Evolutionary conservation across 352 stramenopile species (phyloP).

Genomic region (Globisporangium viniferum): DNA sequence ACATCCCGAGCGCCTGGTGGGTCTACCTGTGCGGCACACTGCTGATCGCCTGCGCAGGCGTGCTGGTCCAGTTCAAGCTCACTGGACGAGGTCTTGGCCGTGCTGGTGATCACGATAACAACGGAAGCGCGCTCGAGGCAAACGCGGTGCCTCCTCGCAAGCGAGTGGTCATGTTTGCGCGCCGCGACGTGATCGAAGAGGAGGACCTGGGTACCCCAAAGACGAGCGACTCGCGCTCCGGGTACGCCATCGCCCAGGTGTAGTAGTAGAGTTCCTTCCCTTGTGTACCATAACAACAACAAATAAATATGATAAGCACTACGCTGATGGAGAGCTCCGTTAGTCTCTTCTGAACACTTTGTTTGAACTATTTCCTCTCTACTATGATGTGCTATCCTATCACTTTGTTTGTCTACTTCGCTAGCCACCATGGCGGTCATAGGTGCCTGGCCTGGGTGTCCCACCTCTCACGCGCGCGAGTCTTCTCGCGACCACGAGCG

Average conservation of each 20-base stretch:
- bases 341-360: not conserved
- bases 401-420: not conserved
- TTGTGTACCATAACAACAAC: not conserved
- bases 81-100: not conserved
- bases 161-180: constrained; percentile 12
- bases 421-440: constrained; percentile 33
- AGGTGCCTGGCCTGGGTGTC: constrained; percentile 32
- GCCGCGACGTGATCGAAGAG: not conserved
- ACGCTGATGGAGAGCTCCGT: not conserved
- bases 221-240: not conserved
- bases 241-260: not conserved
- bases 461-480: constrained; percentile 23
- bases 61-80: constrained; percentile 42
- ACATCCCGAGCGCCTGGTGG: constrained; percentile 53
- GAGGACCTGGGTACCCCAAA: constrained; percentile 8
- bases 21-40: constrained; percentile 44
- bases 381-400: not conserved
- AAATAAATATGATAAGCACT: not conserved
- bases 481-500: constrained; percentile 25
- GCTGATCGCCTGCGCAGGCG: constrained; percentile 30
- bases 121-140: not conserved
- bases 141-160: not conserved
- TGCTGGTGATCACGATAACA: not conserved
- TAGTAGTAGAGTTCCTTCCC: not conserved
- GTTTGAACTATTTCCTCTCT: not conserved